Conservation (phyloP, 257 asterid species). For the Solanum ahanhuiri region DNA sequence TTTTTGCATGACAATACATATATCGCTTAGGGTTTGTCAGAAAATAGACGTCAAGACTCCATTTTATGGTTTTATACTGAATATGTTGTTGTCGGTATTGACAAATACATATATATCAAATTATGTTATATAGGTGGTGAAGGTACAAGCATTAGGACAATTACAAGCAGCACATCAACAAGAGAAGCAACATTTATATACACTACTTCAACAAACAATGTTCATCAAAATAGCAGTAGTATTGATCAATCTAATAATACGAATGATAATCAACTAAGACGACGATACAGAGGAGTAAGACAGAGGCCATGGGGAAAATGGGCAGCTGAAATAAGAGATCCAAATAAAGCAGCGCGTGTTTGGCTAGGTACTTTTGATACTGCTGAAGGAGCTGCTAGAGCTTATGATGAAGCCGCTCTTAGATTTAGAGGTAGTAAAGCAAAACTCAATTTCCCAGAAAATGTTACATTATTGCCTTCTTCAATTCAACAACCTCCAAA, state of each 20-base stretch:
- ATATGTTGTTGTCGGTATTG: neutral
- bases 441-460: constrained; percentile 52
- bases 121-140: constrained; percentile 9
- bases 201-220: neutral
- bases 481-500: neutral
- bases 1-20: neutral
- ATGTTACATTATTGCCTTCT: constrained; percentile 18
- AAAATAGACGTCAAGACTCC: too few relatives aligned
- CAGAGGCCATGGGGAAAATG: constrained; percentile 60
- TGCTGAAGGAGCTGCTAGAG: constrained; percentile 42
- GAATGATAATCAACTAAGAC: neutral
- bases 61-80: neutral
- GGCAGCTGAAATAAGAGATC: constrained; percentile 60
- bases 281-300: constrained; percentile 44
- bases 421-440: constrained; percentile 45
- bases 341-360: constrained; percentile 39
- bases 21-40: too few relatives aligned
- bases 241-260: neutral
- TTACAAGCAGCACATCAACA: constrained; percentile 16
- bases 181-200: constrained; percentile 27
- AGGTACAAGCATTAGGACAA: constrained; percentile 5
- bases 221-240: neutral
- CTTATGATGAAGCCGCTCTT: constrained; percentile 49
- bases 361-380: constrained; percentile 54
- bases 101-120: neutral